Conservation (phyloP, 1,284 basidiomycete species). For the Ceratobasidium sp. region DNA sequence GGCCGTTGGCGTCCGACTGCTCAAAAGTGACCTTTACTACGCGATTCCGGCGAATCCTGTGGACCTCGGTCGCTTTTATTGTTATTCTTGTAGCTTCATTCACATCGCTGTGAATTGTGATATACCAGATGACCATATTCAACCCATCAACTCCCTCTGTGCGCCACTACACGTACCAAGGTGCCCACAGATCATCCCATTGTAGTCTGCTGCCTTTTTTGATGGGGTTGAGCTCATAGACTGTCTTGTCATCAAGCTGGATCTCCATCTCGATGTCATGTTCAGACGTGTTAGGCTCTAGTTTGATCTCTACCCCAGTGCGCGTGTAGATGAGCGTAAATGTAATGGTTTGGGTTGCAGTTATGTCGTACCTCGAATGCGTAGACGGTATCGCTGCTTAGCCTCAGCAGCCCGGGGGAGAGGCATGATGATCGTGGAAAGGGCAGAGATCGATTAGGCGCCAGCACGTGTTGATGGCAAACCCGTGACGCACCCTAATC, state of each 20-base stretch:
- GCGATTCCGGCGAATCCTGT: background rate
- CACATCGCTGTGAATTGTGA: background rate
- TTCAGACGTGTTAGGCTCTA: background rate
- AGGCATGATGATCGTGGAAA: background rate
- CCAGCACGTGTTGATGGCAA: no score
- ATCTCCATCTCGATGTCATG: background rate
- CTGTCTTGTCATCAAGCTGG: background rate
- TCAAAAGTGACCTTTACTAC: background rate
- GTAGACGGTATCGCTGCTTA: background rate
- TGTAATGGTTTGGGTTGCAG: no score
- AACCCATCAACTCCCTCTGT: no score
- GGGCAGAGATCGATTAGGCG: background rate
- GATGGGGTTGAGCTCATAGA: background rate
- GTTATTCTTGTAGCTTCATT: background rate
- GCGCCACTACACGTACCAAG: background rate
- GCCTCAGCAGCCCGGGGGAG: background rate
- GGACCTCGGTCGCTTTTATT: background rate
- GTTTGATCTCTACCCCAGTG: background rate
- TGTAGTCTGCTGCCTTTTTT: background rate
- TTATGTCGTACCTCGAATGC: background rate
- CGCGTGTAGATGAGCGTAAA: no score
- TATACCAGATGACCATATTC: no score
- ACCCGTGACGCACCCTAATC: no score
- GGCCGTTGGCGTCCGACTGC: no score
- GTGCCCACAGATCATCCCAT: background rate